These are phyloP conservation scores for Pichia insulana DNA, from an alignment of 805 yeast species.

Conservation along the genomic window DNA sequence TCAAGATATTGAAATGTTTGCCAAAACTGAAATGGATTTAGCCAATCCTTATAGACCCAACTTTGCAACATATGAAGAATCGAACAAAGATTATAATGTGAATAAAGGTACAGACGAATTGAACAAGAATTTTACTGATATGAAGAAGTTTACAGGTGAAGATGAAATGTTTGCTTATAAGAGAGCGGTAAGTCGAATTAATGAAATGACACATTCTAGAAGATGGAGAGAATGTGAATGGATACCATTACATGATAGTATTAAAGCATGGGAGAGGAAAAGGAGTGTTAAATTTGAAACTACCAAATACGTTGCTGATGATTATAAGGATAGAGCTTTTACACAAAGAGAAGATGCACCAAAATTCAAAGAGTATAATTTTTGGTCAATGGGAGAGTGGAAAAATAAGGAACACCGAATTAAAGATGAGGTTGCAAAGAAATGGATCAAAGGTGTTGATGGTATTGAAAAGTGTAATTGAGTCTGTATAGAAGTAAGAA, in stretches of 20 bases:
- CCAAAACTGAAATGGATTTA: slow-evolving; percentile 52
- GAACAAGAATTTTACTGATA: slow-evolving; percentile 35
- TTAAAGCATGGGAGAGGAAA: slow-evolving; percentile 51
- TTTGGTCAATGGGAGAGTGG: slow-evolving; percentile 68
- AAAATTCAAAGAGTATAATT: slow-evolving; percentile 36
- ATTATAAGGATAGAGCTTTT: neutral
- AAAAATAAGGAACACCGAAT: slow-evolving; percentile 36
- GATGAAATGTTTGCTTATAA: slow-evolving; percentile 69
- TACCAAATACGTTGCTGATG: neutral
- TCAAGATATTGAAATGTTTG: slow-evolving; percentile 62
- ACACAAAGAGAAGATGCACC: slow-evolving; percentile 29
- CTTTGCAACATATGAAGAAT: slow-evolving; percentile 51
- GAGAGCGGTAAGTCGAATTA: slow-evolving; percentile 59
- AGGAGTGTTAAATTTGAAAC: slow-evolving; percentile 1
- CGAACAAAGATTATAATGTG: slow-evolving; percentile 27
- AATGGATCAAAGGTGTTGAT: slow-evolving; percentile 43
- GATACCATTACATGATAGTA: slow-evolving; percentile 42
- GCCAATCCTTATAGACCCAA: slow-evolving; percentile 64
- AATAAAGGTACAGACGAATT: slow-evolving; percentile 12
- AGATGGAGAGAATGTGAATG: slow-evolving; percentile 46
- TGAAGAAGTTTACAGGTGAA: slow-evolving; percentile 61
- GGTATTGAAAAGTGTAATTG: slow-evolving; percentile 2
- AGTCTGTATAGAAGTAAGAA: neutral
- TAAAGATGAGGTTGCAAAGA: slow-evolving; percentile 45
- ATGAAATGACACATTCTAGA: slow-evolving; percentile 28